Conservation (phyloP, 495 filamentous ascomycete species). For the Penicillium simplicissimum region DNA sequence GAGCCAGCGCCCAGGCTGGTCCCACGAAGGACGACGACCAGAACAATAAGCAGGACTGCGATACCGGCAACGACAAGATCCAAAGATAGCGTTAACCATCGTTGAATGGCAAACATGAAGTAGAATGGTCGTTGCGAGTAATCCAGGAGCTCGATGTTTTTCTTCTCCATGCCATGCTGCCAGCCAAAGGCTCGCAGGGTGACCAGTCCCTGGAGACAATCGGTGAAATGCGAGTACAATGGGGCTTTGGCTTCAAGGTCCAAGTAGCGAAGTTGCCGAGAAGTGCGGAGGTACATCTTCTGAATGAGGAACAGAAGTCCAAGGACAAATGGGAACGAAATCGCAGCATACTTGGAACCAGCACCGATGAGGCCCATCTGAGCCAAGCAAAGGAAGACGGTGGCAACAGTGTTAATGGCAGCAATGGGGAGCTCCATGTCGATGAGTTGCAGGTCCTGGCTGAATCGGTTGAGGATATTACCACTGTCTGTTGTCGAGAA, state of each 20-base stretch:
- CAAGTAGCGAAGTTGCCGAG: constrained; percentile 62
- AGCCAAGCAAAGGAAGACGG: constrained; percentile 47
- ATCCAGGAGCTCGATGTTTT: constrained; percentile 56
- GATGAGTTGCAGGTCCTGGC: constrained; percentile 61
- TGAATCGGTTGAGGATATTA: constrained; percentile 55
- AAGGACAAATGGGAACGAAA: constrained; percentile 51
- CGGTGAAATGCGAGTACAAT: constrained; percentile 59
- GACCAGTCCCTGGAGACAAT: constrained; percentile 48
- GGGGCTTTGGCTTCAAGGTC: constrained; percentile 64
- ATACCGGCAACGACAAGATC: constrained; percentile 51
- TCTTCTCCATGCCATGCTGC: constrained; percentile 44
- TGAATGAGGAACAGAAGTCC: constrained; percentile 55
- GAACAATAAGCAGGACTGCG: constrained; percentile 48
- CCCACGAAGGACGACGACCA: constrained; percentile 47
- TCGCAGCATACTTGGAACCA: constrained; percentile 50
- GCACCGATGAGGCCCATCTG: constrained; percentile 54
- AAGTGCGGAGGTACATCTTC: constrained; percentile 63
- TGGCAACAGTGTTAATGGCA: constrained; percentile 49
- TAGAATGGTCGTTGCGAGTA: constrained; percentile 60
- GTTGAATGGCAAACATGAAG: constrained; percentile 55
- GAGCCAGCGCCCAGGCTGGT: constrained; percentile 45
- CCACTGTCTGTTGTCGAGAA: constrained; percentile 50
- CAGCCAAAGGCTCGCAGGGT: constrained; percentile 62
- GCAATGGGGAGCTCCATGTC: constrained; percentile 56
- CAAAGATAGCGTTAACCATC: constrained; percentile 54